Conservation (phyloP, 2,329 filamentous ascomycete species). For the Diplodia mutila region DNA sequence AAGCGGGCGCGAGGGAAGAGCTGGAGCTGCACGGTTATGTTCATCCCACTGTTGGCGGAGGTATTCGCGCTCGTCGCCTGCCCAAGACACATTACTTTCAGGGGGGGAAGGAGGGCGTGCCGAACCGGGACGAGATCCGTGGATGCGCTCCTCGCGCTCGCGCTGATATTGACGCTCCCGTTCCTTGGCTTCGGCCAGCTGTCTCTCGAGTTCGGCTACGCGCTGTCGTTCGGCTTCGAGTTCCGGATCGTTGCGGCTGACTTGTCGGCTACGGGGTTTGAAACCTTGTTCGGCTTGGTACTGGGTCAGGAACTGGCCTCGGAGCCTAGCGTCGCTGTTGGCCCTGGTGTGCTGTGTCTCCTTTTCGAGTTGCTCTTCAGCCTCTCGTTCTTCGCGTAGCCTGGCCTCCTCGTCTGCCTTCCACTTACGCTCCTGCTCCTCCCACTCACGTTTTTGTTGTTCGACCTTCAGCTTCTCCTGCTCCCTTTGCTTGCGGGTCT, state of each 20-base stretch:
- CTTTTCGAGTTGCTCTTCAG: conserved; percentile 67
- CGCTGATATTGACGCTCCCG: conserved; percentile 67
- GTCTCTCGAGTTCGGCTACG: conserved; percentile 77
- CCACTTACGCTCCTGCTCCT: conserved; percentile 77
- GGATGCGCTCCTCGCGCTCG: conserved; percentile 58
- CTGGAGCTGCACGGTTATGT: conserved; percentile 38
- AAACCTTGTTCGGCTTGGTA: conserved; percentile 72
- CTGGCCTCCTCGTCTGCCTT: conserved; percentile 74
- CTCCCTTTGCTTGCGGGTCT: conserved; percentile 63
- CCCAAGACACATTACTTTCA: conserved; percentile 66
- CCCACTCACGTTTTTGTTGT: conserved; percentile 73
- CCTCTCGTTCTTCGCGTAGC: conserved; percentile 72
- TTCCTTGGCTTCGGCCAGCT: conserved; percentile 69
- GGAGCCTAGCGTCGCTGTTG: conserved; percentile 68
- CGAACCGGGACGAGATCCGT: conserved; percentile 8
- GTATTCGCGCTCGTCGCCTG: conserved; percentile 65
- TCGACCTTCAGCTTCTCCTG: conserved; percentile 63
- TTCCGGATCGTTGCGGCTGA: conserved; percentile 47
- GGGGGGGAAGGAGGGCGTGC: conserved; percentile 47
- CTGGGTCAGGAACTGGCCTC: conserved; percentile 83
- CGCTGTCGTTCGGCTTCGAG: conserved; percentile 65
- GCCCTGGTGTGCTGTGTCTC: conserved; percentile 66
- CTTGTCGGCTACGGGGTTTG: conserved; percentile 41
- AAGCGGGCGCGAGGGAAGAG: conserved; percentile 55
- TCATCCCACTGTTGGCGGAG: conserved; percentile 62